phyloP scores from a whole-genome alignment of 352 stramenopile species.

The Achlya hypogyna region DNA sequence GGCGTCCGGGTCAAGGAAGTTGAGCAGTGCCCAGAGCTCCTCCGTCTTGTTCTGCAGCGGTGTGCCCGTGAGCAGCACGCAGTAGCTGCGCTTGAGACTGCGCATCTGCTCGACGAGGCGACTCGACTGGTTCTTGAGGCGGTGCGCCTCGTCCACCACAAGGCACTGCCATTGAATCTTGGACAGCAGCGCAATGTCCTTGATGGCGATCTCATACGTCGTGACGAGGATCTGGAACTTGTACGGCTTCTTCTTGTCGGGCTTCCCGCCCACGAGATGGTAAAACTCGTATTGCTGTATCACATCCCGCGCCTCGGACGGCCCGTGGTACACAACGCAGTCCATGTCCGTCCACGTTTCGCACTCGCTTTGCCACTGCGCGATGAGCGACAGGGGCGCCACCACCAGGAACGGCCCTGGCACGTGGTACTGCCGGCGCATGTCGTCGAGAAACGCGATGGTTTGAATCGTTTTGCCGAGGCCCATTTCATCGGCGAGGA shows the following conservation, averaged over 20 bases:
- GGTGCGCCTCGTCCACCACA: conserved; percentile 84
- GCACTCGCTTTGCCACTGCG: conserved; percentile 99
- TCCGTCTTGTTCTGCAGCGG: conserved; percentile 97
- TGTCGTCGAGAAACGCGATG: conserved; percentile 89
- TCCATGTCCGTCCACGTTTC: conserved; percentile 98
- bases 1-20: conserved; percentile 93
- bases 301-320: conserved; percentile 83
- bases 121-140: conserved; percentile 81
- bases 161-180: conserved; percentile 91
- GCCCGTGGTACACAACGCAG: conserved; percentile 98
- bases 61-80: conserved; percentile 78
- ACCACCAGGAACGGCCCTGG: conserved; percentile 97
- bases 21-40: conserved; percentile 99
- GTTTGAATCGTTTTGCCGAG: conserved; percentile 92
- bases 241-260: conserved; percentile 76
- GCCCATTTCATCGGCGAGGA: conserved; percentile 86
- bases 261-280: conserved; percentile 57
- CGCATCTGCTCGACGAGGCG: conserved; percentile 81
- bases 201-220: conserved; percentile 87
- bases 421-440: conserved; percentile 86
- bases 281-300: conserved; percentile 96
- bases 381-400: conserved; percentile 95
- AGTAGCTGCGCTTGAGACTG: conserved; percentile 68
- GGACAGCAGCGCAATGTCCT: conserved; percentile 86
- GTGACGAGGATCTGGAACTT: conserved; percentile 87